Evolutionary conservation across 345 rosid species (phyloP), one percentile per base, ranked within the genome.

Genomic region (Lepidium aucheri): DNA sequence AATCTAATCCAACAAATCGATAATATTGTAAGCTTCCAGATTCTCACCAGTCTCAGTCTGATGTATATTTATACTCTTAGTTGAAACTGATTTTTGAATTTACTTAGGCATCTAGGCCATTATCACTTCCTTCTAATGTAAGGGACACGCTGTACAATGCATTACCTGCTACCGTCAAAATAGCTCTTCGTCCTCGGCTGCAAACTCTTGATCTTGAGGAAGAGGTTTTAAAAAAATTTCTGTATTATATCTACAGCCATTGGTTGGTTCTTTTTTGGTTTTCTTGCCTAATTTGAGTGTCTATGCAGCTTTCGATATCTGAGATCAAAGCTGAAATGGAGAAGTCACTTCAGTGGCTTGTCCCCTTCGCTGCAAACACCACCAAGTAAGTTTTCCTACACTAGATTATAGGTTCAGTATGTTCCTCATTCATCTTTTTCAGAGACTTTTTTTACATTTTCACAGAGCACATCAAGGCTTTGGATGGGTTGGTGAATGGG

Each of bases 401-500:
- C 35, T 41, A 65, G 5, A 16, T 18, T 60, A 17, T 52, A 43
- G 36, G 4, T 52, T 66, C 50, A 26, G 8, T 30, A 53, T 46
- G 53, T 45, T 53, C 39, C 43, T 45, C 50, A 45, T 69, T 16
- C 42, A 63, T 7, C 42, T 60, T 78, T 64, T 26, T 68, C 57
- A 50, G 38, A 5, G 1, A 7, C n/a, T 40, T 26, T 36, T 49
- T 17, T 53, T 12, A 34, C 7, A 36, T 62, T 39, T 60, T 8
- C 52, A 55, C 82, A 94, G 99, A 76, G 89, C 89, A 22, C 92
- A 86, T 77, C 97, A 94, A 77, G 90, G 94, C 35, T 90, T 94
- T 9, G 99, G 99, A 38, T 84, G 97, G 97, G 92, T 94, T 7
- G 99, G 99, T 74, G 99, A 94, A 76, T 94, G 99, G 99, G 99